phyloP scores from a whole-genome alignment of 306 rosid species.

The Hippophae tibetana region DNA sequence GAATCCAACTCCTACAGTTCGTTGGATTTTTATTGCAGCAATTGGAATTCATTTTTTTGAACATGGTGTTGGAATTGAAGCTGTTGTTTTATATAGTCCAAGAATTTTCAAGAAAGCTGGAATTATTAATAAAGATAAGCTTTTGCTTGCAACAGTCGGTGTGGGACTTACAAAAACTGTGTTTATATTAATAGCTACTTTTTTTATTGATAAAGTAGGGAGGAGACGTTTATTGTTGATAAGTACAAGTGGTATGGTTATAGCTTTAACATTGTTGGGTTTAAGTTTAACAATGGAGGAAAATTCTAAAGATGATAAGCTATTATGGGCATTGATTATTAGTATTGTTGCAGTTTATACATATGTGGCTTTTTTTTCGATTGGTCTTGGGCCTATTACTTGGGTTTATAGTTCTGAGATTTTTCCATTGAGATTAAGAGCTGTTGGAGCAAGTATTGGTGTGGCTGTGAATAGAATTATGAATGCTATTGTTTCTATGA shows the following conservation, averaged over 20 bases:
- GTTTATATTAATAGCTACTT: slow-evolving; percentile 40
- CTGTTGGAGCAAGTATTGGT: slow-evolving; percentile 57
- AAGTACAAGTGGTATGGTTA: slow-evolving; percentile 45
- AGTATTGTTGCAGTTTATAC: slow-evolving; percentile 43
- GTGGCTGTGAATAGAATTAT: slow-evolving; percentile 63
- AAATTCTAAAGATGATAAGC: slow-evolving; percentile 15
- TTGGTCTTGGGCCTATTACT: slow-evolving; percentile 69
- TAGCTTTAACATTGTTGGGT: slow-evolving; percentile 35
- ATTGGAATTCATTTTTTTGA: slow-evolving; percentile 72
- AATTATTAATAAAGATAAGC: slow-evolving; percentile 38
- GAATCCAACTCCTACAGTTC: slow-evolving; percentile 46
- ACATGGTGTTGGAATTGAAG: slow-evolving; percentile 77
- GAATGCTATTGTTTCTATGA: slow-evolving; percentile 58
- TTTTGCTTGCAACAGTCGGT: slow-evolving; percentile 60
- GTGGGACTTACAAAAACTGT: slow-evolving; percentile 44
- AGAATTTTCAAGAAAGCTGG: slow-evolving; percentile 77
- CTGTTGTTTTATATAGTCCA: slow-evolving; percentile 66
- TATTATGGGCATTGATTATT: slow-evolving; percentile 45
- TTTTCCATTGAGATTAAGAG: slow-evolving; percentile 64
- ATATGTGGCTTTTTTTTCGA: slow-evolving; percentile 48
- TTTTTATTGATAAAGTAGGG: slow-evolving; percentile 52
- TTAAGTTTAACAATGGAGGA: slow-evolving; percentile 50
- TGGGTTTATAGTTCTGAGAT: slow-evolving; percentile 84
- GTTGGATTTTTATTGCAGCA: slow-evolving; percentile 53
- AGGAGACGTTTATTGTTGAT: slow-evolving; percentile 42